Evolutionary conservation across 2,329 filamentous ascomycete species (phyloP).

Genomic region (Pseudogymnoascus sp.): DNA sequence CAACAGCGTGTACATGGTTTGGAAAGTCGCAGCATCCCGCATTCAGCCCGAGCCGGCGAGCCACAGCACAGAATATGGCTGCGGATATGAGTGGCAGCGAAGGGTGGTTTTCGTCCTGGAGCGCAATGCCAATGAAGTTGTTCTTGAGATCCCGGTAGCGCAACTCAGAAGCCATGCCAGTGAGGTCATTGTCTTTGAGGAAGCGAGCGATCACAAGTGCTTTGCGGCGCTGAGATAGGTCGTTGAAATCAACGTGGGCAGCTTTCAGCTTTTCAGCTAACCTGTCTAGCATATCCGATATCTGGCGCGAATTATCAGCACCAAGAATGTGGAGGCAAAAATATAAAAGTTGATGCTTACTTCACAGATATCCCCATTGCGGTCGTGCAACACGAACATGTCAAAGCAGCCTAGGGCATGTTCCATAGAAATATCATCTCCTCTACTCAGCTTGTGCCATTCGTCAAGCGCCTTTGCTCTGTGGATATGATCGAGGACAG

Average conservation of each 20-base stretch:
- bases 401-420: constrained; percentile 75
- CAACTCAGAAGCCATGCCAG: constrained; percentile 55
- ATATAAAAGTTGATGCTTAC: constrained; percentile 28
- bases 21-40: constrained; percentile 76
- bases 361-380: constrained; percentile 65
- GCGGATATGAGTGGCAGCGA: constrained; percentile 81
- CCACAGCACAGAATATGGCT: constrained; percentile 77
- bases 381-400: constrained; percentile 73
- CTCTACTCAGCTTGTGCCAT: constrained; percentile 53
- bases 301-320: constrained; percentile 34
- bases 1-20: constrained; percentile 74
- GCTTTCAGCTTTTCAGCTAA: constrained; percentile 49
- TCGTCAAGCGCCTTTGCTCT: constrained; percentile 68
- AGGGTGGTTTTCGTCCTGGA: constrained; percentile 64
- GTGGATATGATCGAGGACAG: constrained; percentile 71
- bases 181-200: constrained; percentile 59
- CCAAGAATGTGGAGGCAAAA: not conserved
- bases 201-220: constrained; percentile 62
- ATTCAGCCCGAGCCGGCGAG: constrained; percentile 62
- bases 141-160: constrained; percentile 77
- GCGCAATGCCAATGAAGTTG: constrained; percentile 75
- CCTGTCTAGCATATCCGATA: constrained; percentile 54
- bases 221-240: constrained; percentile 54
- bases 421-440: constrained; percentile 55
- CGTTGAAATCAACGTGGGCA: constrained; percentile 44